Evolutionary conservation across 139 green algal species (phyloP).

Genomic region (Eudorina sp.): DNA sequence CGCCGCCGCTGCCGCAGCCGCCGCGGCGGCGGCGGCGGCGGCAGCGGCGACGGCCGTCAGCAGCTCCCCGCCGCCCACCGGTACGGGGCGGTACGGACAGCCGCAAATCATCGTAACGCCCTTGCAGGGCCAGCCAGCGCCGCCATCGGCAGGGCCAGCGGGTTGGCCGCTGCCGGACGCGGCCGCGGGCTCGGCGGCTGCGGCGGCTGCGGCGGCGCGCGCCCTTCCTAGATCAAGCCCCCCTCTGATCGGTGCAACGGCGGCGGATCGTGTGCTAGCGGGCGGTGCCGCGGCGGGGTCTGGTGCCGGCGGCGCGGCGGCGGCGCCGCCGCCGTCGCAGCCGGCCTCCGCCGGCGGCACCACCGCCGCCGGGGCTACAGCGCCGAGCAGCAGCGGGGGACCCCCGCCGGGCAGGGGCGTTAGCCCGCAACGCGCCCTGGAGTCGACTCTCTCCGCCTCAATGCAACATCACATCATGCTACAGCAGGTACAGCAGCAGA

Average conservation of each 20-base stretch:
- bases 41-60: too few relatives aligned
- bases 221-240: background rate
- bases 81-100: too few relatives aligned
- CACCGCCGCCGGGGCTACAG: too few relatives aligned
- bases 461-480: conserved; percentile 1
- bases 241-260: background rate
- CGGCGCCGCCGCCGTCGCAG: too few relatives aligned
- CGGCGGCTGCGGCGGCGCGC: background rate
- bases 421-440: background rate
- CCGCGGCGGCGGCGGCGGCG: background rate
- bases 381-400: too few relatives aligned
- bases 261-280: background rate
- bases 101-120: background rate
- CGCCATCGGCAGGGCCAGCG: too few relatives aligned
- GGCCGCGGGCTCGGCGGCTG: background rate
- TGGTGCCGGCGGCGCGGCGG: too few relatives aligned
- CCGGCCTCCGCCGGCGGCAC: too few relatives aligned
- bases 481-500: conserved; percentile 23
- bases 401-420: background rate
- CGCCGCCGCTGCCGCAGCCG: background rate
- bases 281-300: background rate
- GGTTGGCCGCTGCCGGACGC: background rate
- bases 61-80: too few relatives aligned
- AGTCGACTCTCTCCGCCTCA: background rate
- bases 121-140: background rate